A percentile compares a stretch with the other conserved stretches of the same genome.
Evolutionary conservation across 2,329 filamentous ascomycete species (phyloP).

Genomic region (Neoarthrinium moseri): DNA sequence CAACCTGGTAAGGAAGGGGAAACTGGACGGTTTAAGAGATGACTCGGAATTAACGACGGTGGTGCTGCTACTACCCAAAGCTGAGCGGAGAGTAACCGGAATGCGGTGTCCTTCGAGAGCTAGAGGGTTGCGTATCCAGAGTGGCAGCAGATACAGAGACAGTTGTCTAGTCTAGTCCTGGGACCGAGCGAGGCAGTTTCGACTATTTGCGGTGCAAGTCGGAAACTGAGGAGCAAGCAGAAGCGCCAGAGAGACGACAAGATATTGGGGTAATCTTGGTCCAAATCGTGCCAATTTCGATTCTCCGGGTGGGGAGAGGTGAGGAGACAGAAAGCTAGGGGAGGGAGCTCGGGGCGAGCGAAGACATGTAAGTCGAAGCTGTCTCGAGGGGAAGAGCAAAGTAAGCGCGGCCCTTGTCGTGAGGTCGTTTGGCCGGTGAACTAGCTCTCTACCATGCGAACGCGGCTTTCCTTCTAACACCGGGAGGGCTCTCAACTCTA

Average conservation of each 20-base stretch:
- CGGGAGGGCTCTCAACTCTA: constrained; percentile 21
- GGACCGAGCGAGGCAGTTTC: no score
- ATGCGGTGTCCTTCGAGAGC: no score
- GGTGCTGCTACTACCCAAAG: background rate
- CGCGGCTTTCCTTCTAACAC: background rate
- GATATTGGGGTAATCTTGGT: no score
- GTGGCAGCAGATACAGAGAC: no score
- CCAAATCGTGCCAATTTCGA: background rate
- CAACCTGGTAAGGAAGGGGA: background rate
- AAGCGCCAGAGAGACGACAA: no score
- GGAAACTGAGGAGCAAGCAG: no score
- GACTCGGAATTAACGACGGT: background rate
- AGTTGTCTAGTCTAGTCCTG: no score
- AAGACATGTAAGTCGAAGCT: no score
- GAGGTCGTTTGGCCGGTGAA: constrained; percentile 7
- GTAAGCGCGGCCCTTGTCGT: constrained; percentile 1
- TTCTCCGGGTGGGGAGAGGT: background rate
- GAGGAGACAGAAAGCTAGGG: background rate
- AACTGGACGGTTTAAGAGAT: background rate
- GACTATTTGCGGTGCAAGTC: no score
- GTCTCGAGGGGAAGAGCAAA: no score
- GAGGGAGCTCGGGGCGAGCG: background rate
- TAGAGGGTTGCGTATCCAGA: no score
- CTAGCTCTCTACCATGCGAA: constrained; percentile 7
- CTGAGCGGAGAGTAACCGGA: no score